These are phyloP conservation scores for Drosera spatulata DNA, from an alignment of 179 eudicot genomes.

Conservation along the genomic window DNA sequence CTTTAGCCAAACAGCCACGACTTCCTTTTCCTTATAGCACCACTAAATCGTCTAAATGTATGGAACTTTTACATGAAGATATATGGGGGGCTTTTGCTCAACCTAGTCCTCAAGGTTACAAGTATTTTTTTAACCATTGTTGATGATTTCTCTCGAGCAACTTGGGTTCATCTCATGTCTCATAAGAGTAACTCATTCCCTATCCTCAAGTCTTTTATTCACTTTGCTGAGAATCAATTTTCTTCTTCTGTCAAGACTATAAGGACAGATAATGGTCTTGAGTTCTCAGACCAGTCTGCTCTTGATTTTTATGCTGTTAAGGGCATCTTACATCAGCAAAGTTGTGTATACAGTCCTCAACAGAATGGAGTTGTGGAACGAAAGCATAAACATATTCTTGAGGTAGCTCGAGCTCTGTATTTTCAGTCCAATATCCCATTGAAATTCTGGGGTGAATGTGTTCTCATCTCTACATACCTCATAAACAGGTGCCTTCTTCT, in stretches of 20 bases:
- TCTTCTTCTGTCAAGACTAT: neutral
- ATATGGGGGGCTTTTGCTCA: neutral
- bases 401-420: neutral
- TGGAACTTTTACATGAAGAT: neutral
- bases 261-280: neutral
- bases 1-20: neutral
- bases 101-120: neutral
- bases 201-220: neutral
- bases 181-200: neutral
- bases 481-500: neutral
- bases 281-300: neutral
- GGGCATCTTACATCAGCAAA: neutral
- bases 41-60: neutral
- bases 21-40: neutral
- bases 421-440: neutral
- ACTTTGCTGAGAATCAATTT: neutral
- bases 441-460: neutral
- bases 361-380: neutral
- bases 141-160: conserved; percentile 1
- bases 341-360: neutral
- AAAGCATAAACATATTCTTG: neutral
- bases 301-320: neutral
- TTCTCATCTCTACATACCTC: neutral
- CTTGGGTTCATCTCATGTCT: neutral
- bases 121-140: conserved; percentile 3